These are phyloP conservation scores for Tylopilus felleus DNA, from an alignment of 768 basidiomycete genomes.

Conservation along the genomic window DNA sequence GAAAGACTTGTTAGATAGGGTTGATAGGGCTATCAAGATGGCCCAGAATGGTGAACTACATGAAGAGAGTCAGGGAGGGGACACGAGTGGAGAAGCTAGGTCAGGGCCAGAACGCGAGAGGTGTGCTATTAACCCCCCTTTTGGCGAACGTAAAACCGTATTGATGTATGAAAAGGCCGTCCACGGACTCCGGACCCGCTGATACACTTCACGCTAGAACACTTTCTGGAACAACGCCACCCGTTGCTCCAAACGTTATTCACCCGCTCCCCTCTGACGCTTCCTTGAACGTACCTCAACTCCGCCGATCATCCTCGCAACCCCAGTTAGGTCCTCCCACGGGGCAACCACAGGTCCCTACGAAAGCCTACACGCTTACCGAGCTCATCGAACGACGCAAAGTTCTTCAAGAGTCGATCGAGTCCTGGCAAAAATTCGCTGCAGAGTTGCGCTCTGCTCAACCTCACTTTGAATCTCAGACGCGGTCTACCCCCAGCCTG, in stretches of 20 bases:
- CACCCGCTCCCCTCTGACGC: conserved; percentile 3
- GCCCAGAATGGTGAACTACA: conserved; percentile 18
- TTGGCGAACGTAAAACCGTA: conserved; percentile 3
- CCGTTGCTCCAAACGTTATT: not conserved
- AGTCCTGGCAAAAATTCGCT: conserved; percentile 19
- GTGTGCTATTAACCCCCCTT: conserved; percentile 10
- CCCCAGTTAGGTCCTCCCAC: conserved; percentile 22
- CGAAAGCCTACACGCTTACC: conserved; percentile 22
- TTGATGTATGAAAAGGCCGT: conserved; percentile 13
- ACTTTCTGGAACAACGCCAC: conserved; percentile 4
- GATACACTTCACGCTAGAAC: not conserved
- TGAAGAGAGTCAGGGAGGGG: conserved; percentile 3
- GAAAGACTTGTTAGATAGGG: conserved; percentile 29
- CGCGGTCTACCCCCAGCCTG: not conserved
- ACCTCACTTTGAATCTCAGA: conserved; percentile 12
- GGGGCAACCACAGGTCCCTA: conserved; percentile 12
- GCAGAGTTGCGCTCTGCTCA: conserved; percentile 17
- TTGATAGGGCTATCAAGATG: conserved; percentile 30
- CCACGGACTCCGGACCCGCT: not conserved
- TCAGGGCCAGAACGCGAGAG: conserved; percentile 6
- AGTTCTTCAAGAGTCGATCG: conserved; percentile 27
- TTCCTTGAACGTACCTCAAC: conserved; percentile 17
- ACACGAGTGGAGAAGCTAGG: not conserved
- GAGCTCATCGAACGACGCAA: conserved; percentile 26
- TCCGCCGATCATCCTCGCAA: conserved; percentile 30